Evolutionary conservation across 306 rosid genomes (phyloP).

Genomic region (Coriaria nepalensis): DNA sequence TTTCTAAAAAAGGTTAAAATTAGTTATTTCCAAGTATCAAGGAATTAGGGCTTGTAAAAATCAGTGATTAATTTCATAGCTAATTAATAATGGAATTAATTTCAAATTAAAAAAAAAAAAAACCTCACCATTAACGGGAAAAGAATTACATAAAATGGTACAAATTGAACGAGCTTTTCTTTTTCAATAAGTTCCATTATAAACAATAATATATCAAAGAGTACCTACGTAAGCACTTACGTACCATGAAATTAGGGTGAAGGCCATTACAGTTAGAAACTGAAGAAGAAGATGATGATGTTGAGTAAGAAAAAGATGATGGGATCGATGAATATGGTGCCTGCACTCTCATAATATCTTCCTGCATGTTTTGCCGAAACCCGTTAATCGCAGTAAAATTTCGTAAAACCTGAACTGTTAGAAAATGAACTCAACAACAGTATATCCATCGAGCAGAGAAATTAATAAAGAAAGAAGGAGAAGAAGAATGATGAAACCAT

Average conservation of each 20-base stretch:
- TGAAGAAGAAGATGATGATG: slow-evolving; percentile 67
- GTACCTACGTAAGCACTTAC: slow-evolving; percentile 4
- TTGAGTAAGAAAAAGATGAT: slow-evolving; percentile 58
- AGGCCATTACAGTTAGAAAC: slow-evolving; percentile 38
- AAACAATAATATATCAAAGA: background rate
- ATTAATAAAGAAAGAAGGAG: background rate
- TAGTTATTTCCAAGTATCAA: too few relatives aligned
- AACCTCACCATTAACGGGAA: background rate
- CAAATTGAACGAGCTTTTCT: too few relatives aligned
- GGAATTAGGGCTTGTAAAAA: too few relatives aligned
- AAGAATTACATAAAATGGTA: too few relatives aligned
- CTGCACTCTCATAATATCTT: slow-evolving; percentile 50
- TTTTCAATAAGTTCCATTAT: background rate
- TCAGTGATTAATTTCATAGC: too few relatives aligned
- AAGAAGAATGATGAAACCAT: background rate
- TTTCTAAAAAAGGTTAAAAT: too few relatives aligned
- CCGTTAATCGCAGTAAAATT: too few relatives aligned
- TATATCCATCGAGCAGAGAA: too few relatives aligned
- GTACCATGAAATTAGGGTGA: slow-evolving; percentile 64
- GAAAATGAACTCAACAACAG: background rate
- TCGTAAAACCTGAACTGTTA: background rate
- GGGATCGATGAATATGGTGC: slow-evolving; percentile 48
- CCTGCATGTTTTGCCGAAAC: slow-evolving; percentile 24
- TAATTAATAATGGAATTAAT: too few relatives aligned
- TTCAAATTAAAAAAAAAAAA: too few relatives aligned